Conservation (phyloP, 2,329 filamentous ascomycete genomes). For the Cladosporium sp. region DNA sequence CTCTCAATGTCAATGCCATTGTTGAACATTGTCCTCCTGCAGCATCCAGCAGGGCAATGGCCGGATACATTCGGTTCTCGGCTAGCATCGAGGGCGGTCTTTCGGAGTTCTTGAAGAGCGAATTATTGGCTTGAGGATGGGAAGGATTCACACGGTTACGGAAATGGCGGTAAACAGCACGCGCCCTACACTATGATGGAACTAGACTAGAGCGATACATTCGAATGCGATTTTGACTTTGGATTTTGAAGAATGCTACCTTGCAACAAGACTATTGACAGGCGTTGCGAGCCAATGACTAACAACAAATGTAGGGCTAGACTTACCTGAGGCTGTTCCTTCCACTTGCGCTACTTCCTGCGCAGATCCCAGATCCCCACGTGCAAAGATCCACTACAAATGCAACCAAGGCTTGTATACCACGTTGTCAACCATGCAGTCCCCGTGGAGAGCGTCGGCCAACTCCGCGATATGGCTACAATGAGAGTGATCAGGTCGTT, state of each 20-base stretch:
- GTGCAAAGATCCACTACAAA: background rate
- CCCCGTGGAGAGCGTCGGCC: background rate
- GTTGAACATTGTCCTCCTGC: constrained; percentile 53
- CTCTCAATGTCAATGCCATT: constrained; percentile 51
- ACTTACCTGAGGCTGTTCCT: background rate
- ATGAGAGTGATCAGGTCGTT: too few species aligned
- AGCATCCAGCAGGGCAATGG: constrained; percentile 49
- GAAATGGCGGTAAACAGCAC: background rate
- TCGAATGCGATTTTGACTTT: too few species aligned
- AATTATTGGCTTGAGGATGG: constrained; percentile 27
- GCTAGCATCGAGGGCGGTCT: constrained; percentile 56
- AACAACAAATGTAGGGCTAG: background rate
- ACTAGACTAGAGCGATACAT: background rate
- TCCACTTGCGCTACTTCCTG: background rate
- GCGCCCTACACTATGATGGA: background rate
- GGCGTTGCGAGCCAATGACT: background rate
- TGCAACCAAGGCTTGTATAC: background rate
- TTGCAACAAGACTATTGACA: background rate
- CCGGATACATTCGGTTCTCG: constrained; percentile 58
- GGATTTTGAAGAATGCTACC: too few species aligned
- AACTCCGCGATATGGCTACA: background rate
- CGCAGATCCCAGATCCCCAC: background rate
- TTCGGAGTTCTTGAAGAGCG: constrained; percentile 47
- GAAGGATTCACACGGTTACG: too few species aligned
- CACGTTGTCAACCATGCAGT: background rate